Evolutionary conservation across 179 eudicot species (phyloP).

Genomic region (Drosera spatulata): DNA sequence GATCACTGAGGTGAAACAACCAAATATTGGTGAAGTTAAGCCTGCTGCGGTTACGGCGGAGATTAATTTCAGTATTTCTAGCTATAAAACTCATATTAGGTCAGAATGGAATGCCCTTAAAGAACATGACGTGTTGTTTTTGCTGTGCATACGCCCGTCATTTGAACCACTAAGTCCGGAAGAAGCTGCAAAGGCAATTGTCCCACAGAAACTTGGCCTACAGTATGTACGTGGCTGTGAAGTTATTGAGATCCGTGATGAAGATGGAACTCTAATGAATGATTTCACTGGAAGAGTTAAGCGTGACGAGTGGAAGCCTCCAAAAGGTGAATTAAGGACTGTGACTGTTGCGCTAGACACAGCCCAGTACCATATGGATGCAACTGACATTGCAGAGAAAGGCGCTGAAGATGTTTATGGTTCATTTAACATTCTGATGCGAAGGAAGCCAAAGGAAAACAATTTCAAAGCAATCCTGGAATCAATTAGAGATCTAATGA

Average conservation of each 20-base stretch:
- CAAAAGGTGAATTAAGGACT: constrained; percentile 93
- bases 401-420: constrained; percentile 91
- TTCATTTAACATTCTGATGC: constrained; percentile 78
- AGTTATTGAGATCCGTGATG: constrained; percentile 87
- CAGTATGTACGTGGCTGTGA: constrained; percentile 99
- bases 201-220: constrained; percentile 88
- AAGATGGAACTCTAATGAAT: constrained; percentile 88
- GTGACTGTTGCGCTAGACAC: constrained; percentile 91
- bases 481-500: constrained; percentile 96
- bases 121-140: constrained; percentile 93
- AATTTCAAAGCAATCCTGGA: constrained; percentile 96
- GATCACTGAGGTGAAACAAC: constrained; percentile 88
- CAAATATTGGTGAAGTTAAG: constrained; percentile 95
- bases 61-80: constrained; percentile 78
- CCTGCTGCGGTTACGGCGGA: constrained; percentile 88
- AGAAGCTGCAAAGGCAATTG: constrained; percentile 82
- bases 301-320: constrained; percentile 99
- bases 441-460: constrained; percentile 98
- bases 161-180: constrained; percentile 90
- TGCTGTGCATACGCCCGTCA: constrained; percentile 81
- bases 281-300: constrained; percentile 95
- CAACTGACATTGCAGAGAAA: constrained; percentile 87
- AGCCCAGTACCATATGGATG: constrained; percentile 99
- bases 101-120: constrained; percentile 95
- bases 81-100: constrained; percentile 77